Evolutionary conservation across 352 stramenopile genomes (phyloP).

Genomic region (Blastocystis sp.): DNA sequence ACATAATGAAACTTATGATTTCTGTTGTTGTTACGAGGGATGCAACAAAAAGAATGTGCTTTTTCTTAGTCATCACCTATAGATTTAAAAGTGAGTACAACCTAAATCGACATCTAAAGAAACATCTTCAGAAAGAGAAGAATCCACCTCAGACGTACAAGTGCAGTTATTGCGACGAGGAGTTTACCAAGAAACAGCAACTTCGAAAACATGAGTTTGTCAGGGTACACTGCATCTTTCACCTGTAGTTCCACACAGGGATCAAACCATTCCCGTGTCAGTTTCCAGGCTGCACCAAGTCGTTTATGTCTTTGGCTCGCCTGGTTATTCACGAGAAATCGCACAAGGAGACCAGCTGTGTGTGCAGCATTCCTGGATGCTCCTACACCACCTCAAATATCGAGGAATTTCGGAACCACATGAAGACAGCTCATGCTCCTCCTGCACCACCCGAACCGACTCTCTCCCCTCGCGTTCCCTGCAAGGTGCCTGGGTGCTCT

Average conservation of each 20-base stretch:
- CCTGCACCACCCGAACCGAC: not conserved
- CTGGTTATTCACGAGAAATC: slow-evolving; percentile 14
- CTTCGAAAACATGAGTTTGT: slow-evolving; percentile 42
- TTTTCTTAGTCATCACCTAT: not conserved
- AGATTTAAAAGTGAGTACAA: slow-evolving; percentile 39
- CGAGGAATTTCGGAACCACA: slow-evolving; percentile 1
- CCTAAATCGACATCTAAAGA: slow-evolving; percentile 41
- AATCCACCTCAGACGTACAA: not conserved
- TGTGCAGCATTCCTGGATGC: not conserved
- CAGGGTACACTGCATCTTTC: not conserved
- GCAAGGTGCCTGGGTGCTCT: not conserved
- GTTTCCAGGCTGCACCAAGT: slow-evolving; percentile 25
- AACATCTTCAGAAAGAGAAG: not conserved
- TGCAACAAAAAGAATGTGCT: slow-evolving; percentile 4
- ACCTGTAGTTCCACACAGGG: slow-evolving; percentile 24
- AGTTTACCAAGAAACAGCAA: slow-evolving; percentile 20
- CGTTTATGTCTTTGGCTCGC: not conserved
- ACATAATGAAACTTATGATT: slow-evolving; percentile 11
- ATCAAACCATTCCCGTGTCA: slow-evolving; percentile 14
- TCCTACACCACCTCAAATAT: not conserved
- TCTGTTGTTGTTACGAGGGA: slow-evolving; percentile 2
- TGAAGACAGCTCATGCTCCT: slow-evolving; percentile 3
- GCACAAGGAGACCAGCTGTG: not conserved
- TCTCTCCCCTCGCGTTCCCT: not conserved
- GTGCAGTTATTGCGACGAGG: slow-evolving; percentile 16